These are phyloP conservation scores for Ramaria sp. DNA, from an alignment of 768 basidiomycete genomes.

Conservation along the genomic window DNA sequence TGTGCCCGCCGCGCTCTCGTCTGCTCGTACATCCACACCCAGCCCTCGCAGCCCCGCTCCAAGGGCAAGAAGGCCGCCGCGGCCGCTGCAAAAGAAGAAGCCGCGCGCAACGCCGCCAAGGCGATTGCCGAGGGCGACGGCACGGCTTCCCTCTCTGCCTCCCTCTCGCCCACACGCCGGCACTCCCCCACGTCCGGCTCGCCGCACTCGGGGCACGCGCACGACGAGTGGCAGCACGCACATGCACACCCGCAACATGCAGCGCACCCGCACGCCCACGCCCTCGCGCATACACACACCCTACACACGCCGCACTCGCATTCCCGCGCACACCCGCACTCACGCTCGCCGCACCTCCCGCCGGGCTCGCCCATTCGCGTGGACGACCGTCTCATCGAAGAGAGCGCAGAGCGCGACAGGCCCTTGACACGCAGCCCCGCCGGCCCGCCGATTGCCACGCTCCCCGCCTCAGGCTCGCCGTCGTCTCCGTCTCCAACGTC, in stretches of 20 bases:
- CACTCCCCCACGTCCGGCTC: neutral
- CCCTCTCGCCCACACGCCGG: neutral
- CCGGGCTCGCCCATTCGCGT: neutral
- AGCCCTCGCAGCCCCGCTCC: slow-evolving; percentile 5
- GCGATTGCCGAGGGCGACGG: neutral
- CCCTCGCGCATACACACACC: neutral
- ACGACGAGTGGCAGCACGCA: neutral
- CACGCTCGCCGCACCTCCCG: neutral
- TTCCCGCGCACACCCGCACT: neutral
- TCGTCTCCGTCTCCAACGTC: neutral
- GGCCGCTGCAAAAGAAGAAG: neutral
- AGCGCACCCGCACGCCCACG: neutral
- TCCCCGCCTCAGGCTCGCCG: neutral
- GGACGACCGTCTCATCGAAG: neutral
- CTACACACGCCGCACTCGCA: neutral
- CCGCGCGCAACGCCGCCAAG: neutral
- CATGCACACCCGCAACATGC: neutral
- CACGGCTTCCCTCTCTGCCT: neutral
- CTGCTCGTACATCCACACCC: slow-evolving; percentile 65
- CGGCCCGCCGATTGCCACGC: neutral
- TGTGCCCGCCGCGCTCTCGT: slow-evolving; percentile 66
- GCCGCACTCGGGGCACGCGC: neutral
- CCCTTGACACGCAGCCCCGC: neutral
- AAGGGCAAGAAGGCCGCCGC: slow-evolving; percentile 8
- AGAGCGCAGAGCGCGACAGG: neutral